Percentiles rank a stretch among this genome's conserved stretches.
phyloP scores from a whole-genome alignment of 2,329 filamentous ascomycete genomes.

The Diaporthe ilicicola region DNA sequence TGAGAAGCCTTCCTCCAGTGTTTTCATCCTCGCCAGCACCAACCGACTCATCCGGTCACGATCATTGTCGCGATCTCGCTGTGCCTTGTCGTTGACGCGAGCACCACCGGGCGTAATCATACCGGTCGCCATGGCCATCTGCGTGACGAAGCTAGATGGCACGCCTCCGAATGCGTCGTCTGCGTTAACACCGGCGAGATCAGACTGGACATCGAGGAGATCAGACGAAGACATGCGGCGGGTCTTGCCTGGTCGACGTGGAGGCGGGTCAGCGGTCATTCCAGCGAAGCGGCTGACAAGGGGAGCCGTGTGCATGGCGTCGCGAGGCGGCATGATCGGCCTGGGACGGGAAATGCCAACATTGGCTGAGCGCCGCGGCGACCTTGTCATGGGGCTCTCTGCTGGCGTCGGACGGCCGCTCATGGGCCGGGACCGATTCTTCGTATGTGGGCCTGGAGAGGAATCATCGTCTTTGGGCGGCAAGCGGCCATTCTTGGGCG shows the following conservation, averaged over 20 bases:
- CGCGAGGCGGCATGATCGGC: slow-evolving; percentile 62
- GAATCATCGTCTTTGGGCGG: slow-evolving; percentile 45
- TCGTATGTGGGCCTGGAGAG: slow-evolving; percentile 47
- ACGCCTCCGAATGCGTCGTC: slow-evolving; percentile 70
- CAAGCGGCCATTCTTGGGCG: slow-evolving; percentile 45
- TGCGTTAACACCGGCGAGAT: slow-evolving; percentile 68
- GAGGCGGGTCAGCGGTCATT: slow-evolving; percentile 57
- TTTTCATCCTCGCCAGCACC: slow-evolving; percentile 90
- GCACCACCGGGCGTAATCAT: slow-evolving; percentile 61
- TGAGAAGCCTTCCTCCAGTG: slow-evolving; percentile 87
- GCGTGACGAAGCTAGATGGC: slow-evolving; percentile 81
- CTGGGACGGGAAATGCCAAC: slow-evolving; percentile 61
- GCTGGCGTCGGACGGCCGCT: slow-evolving; percentile 49
- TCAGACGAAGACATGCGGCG: slow-evolving; percentile 71
- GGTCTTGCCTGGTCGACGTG: slow-evolving; percentile 45
- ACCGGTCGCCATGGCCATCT: slow-evolving; percentile 78
- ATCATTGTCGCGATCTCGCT: slow-evolving; percentile 49
- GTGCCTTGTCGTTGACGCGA: slow-evolving; percentile 40
- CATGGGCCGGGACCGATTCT: slow-evolving; percentile 45
- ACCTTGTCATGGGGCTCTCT: slow-evolving; percentile 53
- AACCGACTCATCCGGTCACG: slow-evolving; percentile 79
- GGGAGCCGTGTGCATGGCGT: slow-evolving; percentile 63
- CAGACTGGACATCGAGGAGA: slow-evolving; percentile 67
- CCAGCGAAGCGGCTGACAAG: slow-evolving; percentile 57
- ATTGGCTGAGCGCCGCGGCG: slow-evolving; percentile 56